Conservation (phyloP, 805 yeast genomes). For the Tetrapisispora iriomotensis region DNA sequence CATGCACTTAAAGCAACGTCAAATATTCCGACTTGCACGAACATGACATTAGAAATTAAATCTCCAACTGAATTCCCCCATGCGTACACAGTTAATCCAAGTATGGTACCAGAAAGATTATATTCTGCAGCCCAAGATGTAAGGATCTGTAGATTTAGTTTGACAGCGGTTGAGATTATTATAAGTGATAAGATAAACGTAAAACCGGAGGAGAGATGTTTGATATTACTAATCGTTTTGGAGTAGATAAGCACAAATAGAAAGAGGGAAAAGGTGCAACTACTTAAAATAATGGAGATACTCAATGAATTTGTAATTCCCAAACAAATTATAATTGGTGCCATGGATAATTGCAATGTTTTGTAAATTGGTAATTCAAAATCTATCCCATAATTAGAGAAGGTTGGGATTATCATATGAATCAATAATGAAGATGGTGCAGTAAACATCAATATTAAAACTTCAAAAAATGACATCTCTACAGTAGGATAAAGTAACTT, state of each 20-base stretch:
- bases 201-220: conserved; percentile 24
- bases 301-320: background rate
- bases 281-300: background rate
- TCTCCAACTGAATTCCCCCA: conserved; percentile 92
- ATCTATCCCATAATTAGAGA: conserved; percentile 1
- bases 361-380: conserved; percentile 5
- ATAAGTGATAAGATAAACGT: conserved; percentile 63
- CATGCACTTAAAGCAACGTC: conserved; percentile 93
- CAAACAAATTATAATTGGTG: conserved; percentile 5
- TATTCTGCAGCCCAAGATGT: conserved; percentile 51
- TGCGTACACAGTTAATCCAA: conserved; percentile 85
- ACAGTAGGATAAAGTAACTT: background rate
- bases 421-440: conserved; percentile 16
- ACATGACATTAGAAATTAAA: conserved; percentile 68
- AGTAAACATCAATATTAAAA: conserved; percentile 13
- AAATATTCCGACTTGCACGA: conserved; percentile 74
- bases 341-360: conserved; percentile 7
- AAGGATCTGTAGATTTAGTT: conserved; percentile 47
- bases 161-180: conserved; percentile 44
- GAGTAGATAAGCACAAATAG: background rate
- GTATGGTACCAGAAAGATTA: conserved; percentile 60
- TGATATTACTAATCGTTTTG: background rate
- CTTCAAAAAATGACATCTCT: conserved; percentile 6
- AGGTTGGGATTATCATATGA: conserved; percentile 13
- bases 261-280: background rate